Evolutionary conservation across 1,284 basidiomycete genomes (phyloP), one percentile per base, ranked within the genome.

Genomic region (Athelia psychrophila): DNA sequence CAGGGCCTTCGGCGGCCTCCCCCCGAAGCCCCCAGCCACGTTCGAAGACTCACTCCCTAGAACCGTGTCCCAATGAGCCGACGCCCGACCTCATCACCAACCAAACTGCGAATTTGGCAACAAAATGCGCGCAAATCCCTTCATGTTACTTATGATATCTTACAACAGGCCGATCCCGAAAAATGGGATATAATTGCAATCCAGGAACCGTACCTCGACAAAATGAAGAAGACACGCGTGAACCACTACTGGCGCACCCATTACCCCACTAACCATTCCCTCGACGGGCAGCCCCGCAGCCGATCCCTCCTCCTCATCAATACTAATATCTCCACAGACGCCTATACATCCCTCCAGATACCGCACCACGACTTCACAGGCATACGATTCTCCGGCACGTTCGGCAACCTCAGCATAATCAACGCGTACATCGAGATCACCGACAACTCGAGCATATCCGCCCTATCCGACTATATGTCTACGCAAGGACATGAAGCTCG

Each of bases 341-440:
- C 45, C 1, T 71, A 65, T 61, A 46, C 27, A 1, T 52, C 53
- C 9, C 56, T 73, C 12, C 24, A 54, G 0, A 45, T 70, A 4
- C 19, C 35, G 0, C 58, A 53, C 1, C 51, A 55, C 0, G 70
- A 74, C 48, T 48, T 73, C 9, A 66, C 68, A 0, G 63, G 58
- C 0, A 50, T 73, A 9, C 52, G 61, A 10, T n/a, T 73, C 5
- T 18, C 16, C 0, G 53, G 58, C 0, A 30, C 25, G 0, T 50
- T 33, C 16, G 57, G 56, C 1, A 47, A 18, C 0, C 13, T 70
- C 12, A 40, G 56, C 25, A 42, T 73, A 3, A 56, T 70, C 56
- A 75, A 75, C 49, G 53, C 75, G 1, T 76, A 76, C 51, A 69
- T 71, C 50, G 64, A 70, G 45, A 53, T 62, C 20, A 49, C 58